Percentiles rank a stretch among this genome's conserved stretches.
Evolutionary conservation across 257 asterid genomes (phyloP).

Genomic region (Rhazya stricta): DNA sequence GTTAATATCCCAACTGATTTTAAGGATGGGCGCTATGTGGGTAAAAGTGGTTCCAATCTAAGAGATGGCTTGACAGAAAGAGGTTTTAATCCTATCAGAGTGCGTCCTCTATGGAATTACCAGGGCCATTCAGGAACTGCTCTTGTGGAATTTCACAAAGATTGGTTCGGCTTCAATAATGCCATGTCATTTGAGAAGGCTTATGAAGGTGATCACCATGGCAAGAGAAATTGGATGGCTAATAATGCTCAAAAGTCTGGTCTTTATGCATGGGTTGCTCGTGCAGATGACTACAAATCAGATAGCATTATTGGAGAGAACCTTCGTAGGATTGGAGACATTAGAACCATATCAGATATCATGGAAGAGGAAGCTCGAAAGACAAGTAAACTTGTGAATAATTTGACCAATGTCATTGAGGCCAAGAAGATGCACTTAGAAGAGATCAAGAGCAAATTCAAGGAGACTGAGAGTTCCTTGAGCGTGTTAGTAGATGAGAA

Average conservation of each 20-base stretch:
- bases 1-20: conserved; percentile 53
- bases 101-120: conserved; percentile 70
- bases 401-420: conserved; percentile 63
- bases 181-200: conserved; percentile 78
- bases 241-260: conserved; percentile 34
- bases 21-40: conserved; percentile 61
- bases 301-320: conserved; percentile 57
- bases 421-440: conserved; percentile 58
- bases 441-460: conserved; percentile 58
- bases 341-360: conserved; percentile 63
- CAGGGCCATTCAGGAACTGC: conserved; percentile 83
- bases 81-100: conserved; percentile 74
- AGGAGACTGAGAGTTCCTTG: conserved; percentile 64
- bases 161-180: conserved; percentile 75
- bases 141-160: conserved; percentile 68
- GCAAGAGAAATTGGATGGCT: conserved; percentile 60
- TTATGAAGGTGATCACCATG: conserved; percentile 61
- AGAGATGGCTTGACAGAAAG: conserved; percentile 49
- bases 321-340: conserved; percentile 81
- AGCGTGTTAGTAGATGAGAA: conserved; percentile 52
- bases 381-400: background rate
- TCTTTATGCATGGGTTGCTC: conserved; percentile 88
- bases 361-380: conserved; percentile 69
- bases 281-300: conserved; percentile 67
- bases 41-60: conserved; percentile 73